Base-by-base conservation (phyloP, 73 alveolate genomes). In the Blepharisma stoltei region DNA sequence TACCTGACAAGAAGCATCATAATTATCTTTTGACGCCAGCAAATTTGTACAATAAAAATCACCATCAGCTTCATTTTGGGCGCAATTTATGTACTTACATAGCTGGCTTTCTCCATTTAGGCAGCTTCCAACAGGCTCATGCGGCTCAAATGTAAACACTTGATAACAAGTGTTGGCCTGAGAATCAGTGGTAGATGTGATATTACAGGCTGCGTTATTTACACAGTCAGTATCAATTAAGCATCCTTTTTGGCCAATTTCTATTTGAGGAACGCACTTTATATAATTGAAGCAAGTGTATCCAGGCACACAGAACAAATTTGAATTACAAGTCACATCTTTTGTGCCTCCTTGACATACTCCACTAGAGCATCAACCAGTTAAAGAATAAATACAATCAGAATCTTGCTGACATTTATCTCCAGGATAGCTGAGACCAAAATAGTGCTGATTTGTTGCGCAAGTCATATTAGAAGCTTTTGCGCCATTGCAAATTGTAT, bases 181-280 rank as follows among this genome's bases (percentile, higher is more conserved):
- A 1, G 47, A 1, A 60, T 60, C 5, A 0, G 46, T n/a, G 5
- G 0, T 0, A 20, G 73, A 60, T 14, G 2, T 8, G 14, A 60
- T 60, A 1, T 60, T 1, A 5, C 73, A 60, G 14, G 46, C 73
- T 2, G 47, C 73, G 23, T 60, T 25, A 60, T 60, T 60, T 8
- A 60, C 73, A 5, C 73, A 60, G 23, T 60, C 46, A 14, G 2
- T 1, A 25, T 60, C 73, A 14, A 0, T 38, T 9, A 25, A 14
- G 23, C 73, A 60, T 20, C 73, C 73, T 14, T n/a, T 60, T 4
- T 25, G 73, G 11, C 73, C 73, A 20, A 20, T 25, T 60, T 60
- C 23, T 1, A 5, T n/a, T 60, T 60, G 73, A 60, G 73, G 73
- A 25, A 5, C 46, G 46, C 73, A 60, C 2, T n/a, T 60, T 4